Evolutionary conservation across 371 early-diverging fungal species (phyloP), one percentile per base, ranked within the genome.

Genomic region (Rhizomucor miehei): DNA sequence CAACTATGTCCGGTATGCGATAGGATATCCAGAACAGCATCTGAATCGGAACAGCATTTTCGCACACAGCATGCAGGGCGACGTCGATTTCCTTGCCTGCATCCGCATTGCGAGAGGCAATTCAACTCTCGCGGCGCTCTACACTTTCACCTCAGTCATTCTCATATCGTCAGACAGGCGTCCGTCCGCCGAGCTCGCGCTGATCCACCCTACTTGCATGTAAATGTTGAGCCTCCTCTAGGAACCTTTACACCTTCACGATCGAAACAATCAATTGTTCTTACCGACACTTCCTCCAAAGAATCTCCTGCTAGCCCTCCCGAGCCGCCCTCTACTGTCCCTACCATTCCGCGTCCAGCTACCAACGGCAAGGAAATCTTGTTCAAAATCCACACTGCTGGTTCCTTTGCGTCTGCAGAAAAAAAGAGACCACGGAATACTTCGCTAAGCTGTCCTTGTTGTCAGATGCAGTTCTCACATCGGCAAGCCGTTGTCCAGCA

Each of bases 91-190:
- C 45, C 21, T 21, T 64, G 64, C 36, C 24, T 64, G 19, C 59
- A 58, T 54, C 56, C 64, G 13, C 64, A 56, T 25, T 64, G 64
- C 44, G 56, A 59, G 12, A 37, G 23, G 35, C 51, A 48, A 11
- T 64, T 59, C 24, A 19, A 21, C 5, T 59, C 64, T 20, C 64
- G 64, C 6, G 51, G 50, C 12, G 55, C 52, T 13, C 46, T 64
- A 16, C 51, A 52, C 16, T 64, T 56, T 34, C 64, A 64, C 48
- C 8, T 64, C 17, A 44, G 52, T 17, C 50, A 45, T 14, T 59
- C 64, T 1, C 64, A 64, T 53, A 17, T 64, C n/a, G 39, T 64
- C 38, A 39, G 44, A 36, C 56, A 56, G 29, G 51, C 55, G 25
- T 35, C 59, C 3, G 23, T 34, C 13, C 38, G 49, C 41, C 41